Conservation (phyloP, 805 yeast species). For the Candida patagonica region DNA sequence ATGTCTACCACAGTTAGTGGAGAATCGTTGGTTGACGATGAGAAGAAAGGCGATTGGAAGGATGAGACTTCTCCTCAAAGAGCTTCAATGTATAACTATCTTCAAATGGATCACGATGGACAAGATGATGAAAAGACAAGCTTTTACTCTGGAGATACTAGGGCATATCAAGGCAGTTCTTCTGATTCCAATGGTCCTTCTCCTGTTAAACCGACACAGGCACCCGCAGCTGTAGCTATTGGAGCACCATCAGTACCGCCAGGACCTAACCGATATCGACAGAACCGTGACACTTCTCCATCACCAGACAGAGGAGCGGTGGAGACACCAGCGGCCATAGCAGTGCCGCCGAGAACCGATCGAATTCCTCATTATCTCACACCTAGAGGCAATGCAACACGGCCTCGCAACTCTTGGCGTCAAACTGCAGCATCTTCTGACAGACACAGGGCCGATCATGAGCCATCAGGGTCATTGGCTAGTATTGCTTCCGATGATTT, state of each 20-base stretch:
- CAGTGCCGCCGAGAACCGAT: no score
- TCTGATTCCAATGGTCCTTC: slow-evolving; percentile 6
- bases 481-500: slow-evolving; percentile 82
- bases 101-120: slow-evolving; percentile 26
- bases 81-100: slow-evolving; percentile 28
- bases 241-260: no score
- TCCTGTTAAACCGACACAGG: slow-evolving; percentile 1
- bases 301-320: not conserved
- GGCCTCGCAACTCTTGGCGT: slow-evolving; percentile 55
- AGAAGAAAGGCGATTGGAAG: slow-evolving; percentile 20
- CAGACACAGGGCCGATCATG: slow-evolving; percentile 41
- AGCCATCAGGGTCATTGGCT: slow-evolving; percentile 62
- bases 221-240: no score
- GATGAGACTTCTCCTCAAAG: slow-evolving; percentile 28
- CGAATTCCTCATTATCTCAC: not conserved
- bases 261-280: no score
- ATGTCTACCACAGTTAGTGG: slow-evolving; percentile 4
- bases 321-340: slow-evolving; percentile 4
- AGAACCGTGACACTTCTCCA: not conserved
- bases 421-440: slow-evolving; percentile 30
- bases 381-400: slow-evolving; percentile 18
- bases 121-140: not conserved
- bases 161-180: slow-evolving; percentile 3
- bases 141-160: slow-evolving; percentile 8
- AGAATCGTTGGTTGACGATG: slow-evolving; percentile 18